These are phyloP conservation scores for Yamadazyma dendronema DNA, from an alignment of 1,139 yeast genomes.

Conservation along the genomic window DNA sequence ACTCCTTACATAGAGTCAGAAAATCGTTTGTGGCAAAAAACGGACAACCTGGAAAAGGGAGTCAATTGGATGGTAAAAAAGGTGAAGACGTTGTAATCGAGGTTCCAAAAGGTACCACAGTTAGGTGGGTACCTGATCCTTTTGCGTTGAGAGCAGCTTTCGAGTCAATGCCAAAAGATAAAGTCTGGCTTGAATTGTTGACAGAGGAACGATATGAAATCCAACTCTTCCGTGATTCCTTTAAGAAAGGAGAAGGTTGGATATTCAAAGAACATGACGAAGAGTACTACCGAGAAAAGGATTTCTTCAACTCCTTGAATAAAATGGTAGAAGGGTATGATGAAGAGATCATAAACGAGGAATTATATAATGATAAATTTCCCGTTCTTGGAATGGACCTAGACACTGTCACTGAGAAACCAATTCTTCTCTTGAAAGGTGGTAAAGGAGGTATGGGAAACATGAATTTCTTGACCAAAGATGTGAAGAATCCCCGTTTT, in stretches of 20 bases:
- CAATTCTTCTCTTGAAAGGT: conserved; percentile 72
- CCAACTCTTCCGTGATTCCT: conserved; percentile 61
- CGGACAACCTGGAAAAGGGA: conserved; percentile 70
- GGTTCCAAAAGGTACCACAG: conserved; percentile 88
- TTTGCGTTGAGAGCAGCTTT: conserved; percentile 38
- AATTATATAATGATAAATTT: conserved; percentile 61
- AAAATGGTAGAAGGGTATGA: conserved; percentile 67
- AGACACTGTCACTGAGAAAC: conserved; percentile 58
- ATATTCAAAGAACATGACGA: conserved; percentile 72
- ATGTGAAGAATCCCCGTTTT: conserved; percentile 85
- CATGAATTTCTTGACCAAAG: conserved; percentile 85
- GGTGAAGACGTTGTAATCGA: conserved; percentile 79
- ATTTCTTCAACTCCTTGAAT: conserved; percentile 63
- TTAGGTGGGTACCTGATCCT: conserved; percentile 86
- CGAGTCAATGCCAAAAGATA: conserved; percentile 22
- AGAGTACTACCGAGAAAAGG: conserved; percentile 61
- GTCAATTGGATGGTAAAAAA: conserved; percentile 78
- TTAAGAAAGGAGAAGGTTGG: conserved; percentile 82
- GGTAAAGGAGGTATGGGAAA: conserved; percentile 96
- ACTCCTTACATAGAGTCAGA: conserved; percentile 68
- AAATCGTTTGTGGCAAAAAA: conserved; percentile 67
- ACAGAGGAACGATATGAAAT: conserved; percentile 28
- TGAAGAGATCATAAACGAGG: conserved; percentile 56
- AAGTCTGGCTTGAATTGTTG: conserved; percentile 25
- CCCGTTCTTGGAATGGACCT: conserved; percentile 83